Base-by-base conservation (phyloP, 106 monocot genomes). In the Triglochin maritima region DNA sequence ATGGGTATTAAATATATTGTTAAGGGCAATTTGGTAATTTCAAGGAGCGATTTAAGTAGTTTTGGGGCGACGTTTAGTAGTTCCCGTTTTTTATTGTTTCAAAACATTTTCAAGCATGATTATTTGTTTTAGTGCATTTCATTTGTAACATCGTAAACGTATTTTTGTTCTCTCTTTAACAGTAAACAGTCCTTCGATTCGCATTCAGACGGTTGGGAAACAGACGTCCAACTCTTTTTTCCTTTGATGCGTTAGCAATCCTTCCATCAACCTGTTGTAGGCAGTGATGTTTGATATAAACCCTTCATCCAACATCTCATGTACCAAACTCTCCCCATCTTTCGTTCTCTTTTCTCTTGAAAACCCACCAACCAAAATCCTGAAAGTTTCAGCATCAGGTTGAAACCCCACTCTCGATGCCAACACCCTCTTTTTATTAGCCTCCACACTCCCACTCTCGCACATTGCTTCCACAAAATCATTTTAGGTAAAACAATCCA, bases 251-350 rank as follows among this genome's bases (percentile, higher is more conserved):
- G 29, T 0, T 29, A 29, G 9, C 49, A 95, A 74, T 46, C 75
- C 69, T 65, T 79, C 72, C 85, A 83, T 79, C 45, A 86, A 77
- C 56, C 48, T 61, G 49, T 98, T 98, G 68, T 98, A 91, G 63
- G 71, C 79, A 15, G 81, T 77, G 65, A 98, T 98, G 44, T 86
- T 86, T 17, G 76, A 74, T 76, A 98, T 73, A 58, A 84, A 82
- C 12, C 78, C 91, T 10, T 46, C 70, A 74, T 98, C 91, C 59
- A 98, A 46, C 96, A 98, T 98, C 69, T 85, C 88, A 72, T 98
- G 80, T 60, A 98, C 77, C 46, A 98, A 76, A 50, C 12, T 49
- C 57, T 81, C 78, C 12, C 86, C 96, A 59, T 98, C 88, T 17
- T 72, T 82, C 16, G 13, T 82, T 64, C 69, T 88, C 66, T 86